Base-by-base conservation (phyloP, 2,329 filamentous ascomycete genomes). In the Atkinsonella hypoxylon region DNA sequence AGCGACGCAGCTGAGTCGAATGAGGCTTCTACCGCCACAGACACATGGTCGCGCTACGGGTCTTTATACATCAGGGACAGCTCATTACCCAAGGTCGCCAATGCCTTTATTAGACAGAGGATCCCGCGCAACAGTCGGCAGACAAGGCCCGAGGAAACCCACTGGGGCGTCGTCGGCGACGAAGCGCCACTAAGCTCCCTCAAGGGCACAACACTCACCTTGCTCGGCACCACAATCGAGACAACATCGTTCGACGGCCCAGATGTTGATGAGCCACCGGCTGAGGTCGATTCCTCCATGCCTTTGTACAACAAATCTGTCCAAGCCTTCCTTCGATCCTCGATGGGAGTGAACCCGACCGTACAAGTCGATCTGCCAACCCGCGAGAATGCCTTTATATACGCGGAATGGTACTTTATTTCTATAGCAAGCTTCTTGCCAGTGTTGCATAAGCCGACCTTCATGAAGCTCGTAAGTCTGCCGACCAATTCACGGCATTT, bases 221-320 rank as follows among this genome's bases (percentile, higher is more conserved):
- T 94, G 49, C 79, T 93, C 41, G 88, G 87, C 34, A 85, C 85
- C 57, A 83, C 86, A 44, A 85, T 93, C 59, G 85, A 94, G 64
- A 78, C 91, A 41, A 81, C 84, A 12, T 80, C 83, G 43, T 89
- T 87, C 59, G 76, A 83, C 45, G 79, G 77, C 1, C 72, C 75
- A 1, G 85, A 88, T 53, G 73, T 80, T 63, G 79, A 85, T 58
- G 82, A 86, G 69, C 63, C 63, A 12, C 57, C 58, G 6, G 48
- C 55, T 8, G 75, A 64, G 18, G 65, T 65, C 17, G 65, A 67
- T 20, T 63, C 60, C 31, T 65, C 66, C 4, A 64, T 67, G 31
- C 73, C 73, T 2, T 61, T 81, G 10, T 83, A 83, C 65, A 85
- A 85, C 66, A 85, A 87, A 62, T 90, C 87, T 0, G 79, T 86